Base-by-base conservation (phyloP, 2,329 filamentous ascomycete genomes). In the Fusarium sp. region DNA sequence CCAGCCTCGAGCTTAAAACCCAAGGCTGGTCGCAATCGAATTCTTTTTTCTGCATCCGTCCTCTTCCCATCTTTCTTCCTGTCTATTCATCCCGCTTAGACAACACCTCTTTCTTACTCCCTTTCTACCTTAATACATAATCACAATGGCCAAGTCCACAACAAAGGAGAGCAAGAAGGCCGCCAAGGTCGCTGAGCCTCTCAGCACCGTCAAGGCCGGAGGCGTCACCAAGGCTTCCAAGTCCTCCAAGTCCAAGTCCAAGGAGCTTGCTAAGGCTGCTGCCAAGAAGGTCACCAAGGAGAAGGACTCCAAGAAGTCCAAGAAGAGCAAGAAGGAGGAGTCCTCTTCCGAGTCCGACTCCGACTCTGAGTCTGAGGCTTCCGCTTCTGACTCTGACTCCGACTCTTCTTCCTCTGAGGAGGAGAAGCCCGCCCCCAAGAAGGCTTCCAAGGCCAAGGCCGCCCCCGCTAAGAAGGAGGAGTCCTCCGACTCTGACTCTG, bases 191-290 rank as follows among this genome's bases (percentile, higher is more conserved):
- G 80, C 82, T 76, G 84, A 86, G 77, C 78, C 83, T 67, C 77
- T 84, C 74, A 80, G 82, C 76, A 78, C 82, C 74, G 88, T 90
- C 81, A 93, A 92, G 85, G 86, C 85, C 74, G 89, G 85, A 73
- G 87, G 87, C 71, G 85, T 92, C 76, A 87, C 86, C 83, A 94
- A 94, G 85, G 79, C 89, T 56, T 84, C 87, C 85, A 79, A 90
- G 61, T 84, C 87, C 71, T 82, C 89, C 78, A 91, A 89, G 82
- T 82, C 85, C 66, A 91, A 91, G 84, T 86, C 88, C 75, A 92
- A 92, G 85, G 85, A 89, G 70, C 78, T 88, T 24, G 89, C 89
- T 74, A 92, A 92, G 86, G 83, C 85, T 65, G 83, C 86, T 62
- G 79, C 83, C 73, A 88, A 88, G 81, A 83, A 84, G 71, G 75